Evolutionary conservation across 2,329 filamentous ascomycete species (phyloP), one percentile per base, ranked within the genome.

Genomic region (Sclerotinia trifoliorum): DNA sequence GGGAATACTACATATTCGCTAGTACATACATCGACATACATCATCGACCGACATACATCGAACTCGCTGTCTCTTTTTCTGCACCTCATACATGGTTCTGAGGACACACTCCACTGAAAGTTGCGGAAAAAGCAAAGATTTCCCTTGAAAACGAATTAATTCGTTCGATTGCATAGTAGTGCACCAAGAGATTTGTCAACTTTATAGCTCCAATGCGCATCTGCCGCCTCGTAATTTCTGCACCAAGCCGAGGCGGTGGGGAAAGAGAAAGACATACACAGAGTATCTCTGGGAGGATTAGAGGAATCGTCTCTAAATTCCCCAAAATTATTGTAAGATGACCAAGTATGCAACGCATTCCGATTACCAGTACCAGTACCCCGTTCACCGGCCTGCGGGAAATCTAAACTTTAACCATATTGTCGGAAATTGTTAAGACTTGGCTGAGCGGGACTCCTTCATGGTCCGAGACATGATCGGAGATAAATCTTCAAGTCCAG

Each of bases 381-480:
- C 58, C 26, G 54, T 66, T 29, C 35, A 60, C 35, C 48, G 35
- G 10, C 32, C 46, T 54, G 49, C 65, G 65, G 65, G 65, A 61
- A 60, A 62, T 61, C 65, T 54, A 67, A 67, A 67, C 65, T 67
- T 67, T 67, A 67, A 67, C 65, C 65, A 62, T 19, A 54, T 29
- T 67, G 65, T 54, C 65, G 65, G 65, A 67, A 67, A 52, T 67
- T 67, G 32, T n/a, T 51, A 21, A 17, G 35, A 42, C 17, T 26
- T 44, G 44, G 64, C 19, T 60, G 15, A 26, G 19, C 54, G n/a
- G 29, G 48, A 60, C 10, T 58, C 64, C 32, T 44, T 52, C 32
- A 32, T 24, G 26, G 52, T 49, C 26, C 39, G 46, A 54, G 17
- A 60, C 44, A 66, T 51, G 19, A 51, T 15, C 29, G 35, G 55